These are phyloP conservation scores for Aphanomyces stellatus DNA, from an alignment of 352 stramenopile species.

Conservation along the genomic window DNA sequence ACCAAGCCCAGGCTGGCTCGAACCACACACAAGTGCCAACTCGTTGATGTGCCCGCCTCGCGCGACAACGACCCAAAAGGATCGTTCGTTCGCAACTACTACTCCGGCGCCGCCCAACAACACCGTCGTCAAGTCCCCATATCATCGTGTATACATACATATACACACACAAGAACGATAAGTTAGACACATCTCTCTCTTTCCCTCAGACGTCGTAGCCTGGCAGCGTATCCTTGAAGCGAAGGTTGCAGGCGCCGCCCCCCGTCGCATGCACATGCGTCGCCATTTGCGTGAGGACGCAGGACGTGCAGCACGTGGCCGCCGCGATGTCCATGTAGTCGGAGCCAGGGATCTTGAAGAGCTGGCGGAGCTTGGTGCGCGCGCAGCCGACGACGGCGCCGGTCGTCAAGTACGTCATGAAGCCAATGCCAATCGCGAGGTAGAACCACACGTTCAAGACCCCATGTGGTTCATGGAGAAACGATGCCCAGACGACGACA, in stretches of 20 bases:
- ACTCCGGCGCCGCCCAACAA: too few relatives aligned
- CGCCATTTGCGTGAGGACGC: constrained; percentile 46
- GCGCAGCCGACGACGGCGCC: neutral
- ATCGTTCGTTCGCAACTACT: too few relatives aligned
- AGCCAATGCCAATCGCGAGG: neutral
- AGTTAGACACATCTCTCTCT: neutral
- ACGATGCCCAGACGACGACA: neutral
- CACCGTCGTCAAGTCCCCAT: too few relatives aligned
- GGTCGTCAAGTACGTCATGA: neutral
- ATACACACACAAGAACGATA: neutral
- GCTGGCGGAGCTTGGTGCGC: constrained; percentile 24
- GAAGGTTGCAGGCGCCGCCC: constrained; percentile 36
- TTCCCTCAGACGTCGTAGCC: constrained; percentile 17
- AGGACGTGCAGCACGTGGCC: constrained; percentile 36
- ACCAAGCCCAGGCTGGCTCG: too few relatives aligned
- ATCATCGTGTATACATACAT: too few relatives aligned
- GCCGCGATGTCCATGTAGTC: constrained; percentile 26
- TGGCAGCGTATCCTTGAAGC: constrained; percentile 39
- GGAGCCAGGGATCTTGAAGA: constrained; percentile 45
- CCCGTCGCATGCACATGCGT: constrained; percentile 49
- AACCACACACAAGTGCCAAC: too few relatives aligned
- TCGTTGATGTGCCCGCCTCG: too few relatives aligned
- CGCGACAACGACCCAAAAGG: too few relatives aligned
- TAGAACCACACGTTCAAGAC: neutral
- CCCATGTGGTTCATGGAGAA: neutral